A percentile compares a stretch with the other conserved stretches of the same genome.
These are phyloP conservation scores for Backusella australiensis DNA, from an alignment of 192 early-diverging fungal species.

Conservation along the genomic window DNA sequence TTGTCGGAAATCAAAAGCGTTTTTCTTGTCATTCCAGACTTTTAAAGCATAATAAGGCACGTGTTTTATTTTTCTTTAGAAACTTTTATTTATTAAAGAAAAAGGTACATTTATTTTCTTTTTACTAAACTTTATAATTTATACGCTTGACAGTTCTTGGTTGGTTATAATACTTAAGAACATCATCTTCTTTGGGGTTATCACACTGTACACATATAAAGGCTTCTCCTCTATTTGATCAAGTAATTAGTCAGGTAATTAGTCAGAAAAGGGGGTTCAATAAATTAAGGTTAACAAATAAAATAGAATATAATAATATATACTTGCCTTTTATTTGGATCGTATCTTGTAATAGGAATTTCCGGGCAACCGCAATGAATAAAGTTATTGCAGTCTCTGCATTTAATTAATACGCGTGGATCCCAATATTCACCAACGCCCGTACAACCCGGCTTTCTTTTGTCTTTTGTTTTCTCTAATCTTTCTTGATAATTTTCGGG, in stretches of 20 bases:
- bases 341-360: constrained; percentile 6
- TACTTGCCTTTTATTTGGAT: not conserved
- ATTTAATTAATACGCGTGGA: constrained; percentile 21
- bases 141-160: not conserved
- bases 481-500: constrained; percentile 6
- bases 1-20: not conserved
- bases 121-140: not conserved
- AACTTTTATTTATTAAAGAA: not conserved
- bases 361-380: constrained; percentile 13
- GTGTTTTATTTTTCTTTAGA: not conserved
- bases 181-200: not conserved
- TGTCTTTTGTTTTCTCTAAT: not conserved
- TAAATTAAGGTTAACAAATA: not conserved
- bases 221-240: constrained; percentile 5
- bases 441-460: not conserved
- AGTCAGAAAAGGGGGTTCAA: not conserved
- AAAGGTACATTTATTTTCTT: not conserved
- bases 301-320: not conserved
- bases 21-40: not conserved
- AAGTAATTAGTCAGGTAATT: not conserved
- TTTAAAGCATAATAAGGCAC: not conserved
- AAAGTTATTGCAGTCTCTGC: not conserved
- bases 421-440: constrained; percentile 2
- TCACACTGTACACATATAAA: constrained; percentile 15
- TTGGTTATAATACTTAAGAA: not conserved